Evolutionary conservation across 129 eudicot genomes (phyloP), one percentile per base, ranked within the genome.

Genomic region (Lonicera japonica): DNA sequence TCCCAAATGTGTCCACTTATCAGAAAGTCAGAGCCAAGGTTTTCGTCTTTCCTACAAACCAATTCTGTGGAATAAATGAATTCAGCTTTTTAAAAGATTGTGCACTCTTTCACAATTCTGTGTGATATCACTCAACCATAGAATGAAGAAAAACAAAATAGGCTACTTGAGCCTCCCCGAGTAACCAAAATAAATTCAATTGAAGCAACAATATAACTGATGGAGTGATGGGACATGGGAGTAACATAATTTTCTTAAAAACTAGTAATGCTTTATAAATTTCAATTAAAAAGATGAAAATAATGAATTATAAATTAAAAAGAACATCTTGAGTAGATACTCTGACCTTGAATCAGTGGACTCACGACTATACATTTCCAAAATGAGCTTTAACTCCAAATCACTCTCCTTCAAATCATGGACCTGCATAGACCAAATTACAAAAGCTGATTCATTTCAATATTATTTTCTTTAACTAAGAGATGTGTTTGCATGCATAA

Each of bases 311-410:
- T 11, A 64, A 21, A n/a, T 5, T 0, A 45, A 5, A 50, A 66
- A 46, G 3, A 38, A 21, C 36, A 45, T 48, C 24, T 5, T 40
- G 43, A 13, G 38, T 36, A 64, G 53, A 57, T 24, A 29, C 48
- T 40, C 84, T 55, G 50, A 92, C 98, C 98, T 92, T 70, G 96
- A 71, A 69, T 77, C 75, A 25, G 75, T 50, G 9, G 81, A 75
- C 69, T 92, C 95, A 60, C 82, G 82, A 21, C 61, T 69, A 72
- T 82, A 86, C 86, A 92, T 85, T 54, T 88, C 95, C 84, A 82
- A 48, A 61, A 87, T 54, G 40, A 80, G 85, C 74, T 80, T 85
- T 67, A 92, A 72, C 68, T 92, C 96, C 15, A 13, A 61, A 17
- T 85, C 88, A 66, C 86, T 79, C 56, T 73, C 86, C 82, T 80